phyloP scores from a whole-genome alignment of 2,329 filamentous ascomycete genomes.

The Zymoseptoria brevis region DNA sequence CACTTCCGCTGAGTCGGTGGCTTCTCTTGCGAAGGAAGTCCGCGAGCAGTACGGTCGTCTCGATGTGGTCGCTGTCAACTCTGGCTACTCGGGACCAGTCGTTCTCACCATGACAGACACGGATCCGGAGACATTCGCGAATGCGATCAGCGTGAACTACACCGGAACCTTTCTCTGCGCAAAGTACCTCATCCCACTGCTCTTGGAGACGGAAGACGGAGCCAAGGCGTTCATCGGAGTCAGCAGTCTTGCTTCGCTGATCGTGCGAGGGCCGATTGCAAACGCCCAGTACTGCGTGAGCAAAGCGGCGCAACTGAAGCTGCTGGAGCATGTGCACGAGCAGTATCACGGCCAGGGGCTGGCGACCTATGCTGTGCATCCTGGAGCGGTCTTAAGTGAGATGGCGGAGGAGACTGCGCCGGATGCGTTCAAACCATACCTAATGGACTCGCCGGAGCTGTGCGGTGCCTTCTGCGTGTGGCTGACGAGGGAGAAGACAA shows the following conservation, averaged over 20 bases:
- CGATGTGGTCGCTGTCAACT: conserved; percentile 23
- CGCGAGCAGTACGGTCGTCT: conserved; percentile 15
- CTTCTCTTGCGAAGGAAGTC: conserved; percentile 11
- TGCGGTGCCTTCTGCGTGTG: conserved; percentile 30
- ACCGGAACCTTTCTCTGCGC: conserved; percentile 23
- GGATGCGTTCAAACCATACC: conserved; percentile 15
- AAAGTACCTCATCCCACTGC: conserved; percentile 24
- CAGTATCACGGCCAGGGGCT: conserved; percentile 27
- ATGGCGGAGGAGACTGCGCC: conserved; percentile 31
- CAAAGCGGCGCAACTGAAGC: conserved; percentile 32
- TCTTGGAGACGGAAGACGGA: conserved; percentile 12
- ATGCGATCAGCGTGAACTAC: conserved; percentile 23
- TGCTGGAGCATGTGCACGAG: conserved; percentile 34
- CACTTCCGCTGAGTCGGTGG: conserved; percentile 13
- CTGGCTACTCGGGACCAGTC: conserved; percentile 19
- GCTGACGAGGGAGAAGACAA: conserved; percentile 25
- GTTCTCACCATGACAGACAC: conserved; percentile 16
- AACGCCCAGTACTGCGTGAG: conserved; percentile 34
- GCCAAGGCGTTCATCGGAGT: conserved; percentile 29
- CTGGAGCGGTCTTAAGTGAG: conserved; percentile 31
- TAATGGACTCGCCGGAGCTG: conserved; percentile 28
- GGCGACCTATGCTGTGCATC: conserved; percentile 29
- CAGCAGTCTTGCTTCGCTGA: conserved; percentile 26
- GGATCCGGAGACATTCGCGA: conserved; percentile 16
- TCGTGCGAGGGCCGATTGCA: conserved; percentile 33